Percentiles rank a stretch among this genome's conserved stretches.
These are phyloP conservation scores for Camptophora hylomeconis DNA, from an alignment of 2,329 filamentous ascomycete species.

Conservation along the genomic window DNA sequence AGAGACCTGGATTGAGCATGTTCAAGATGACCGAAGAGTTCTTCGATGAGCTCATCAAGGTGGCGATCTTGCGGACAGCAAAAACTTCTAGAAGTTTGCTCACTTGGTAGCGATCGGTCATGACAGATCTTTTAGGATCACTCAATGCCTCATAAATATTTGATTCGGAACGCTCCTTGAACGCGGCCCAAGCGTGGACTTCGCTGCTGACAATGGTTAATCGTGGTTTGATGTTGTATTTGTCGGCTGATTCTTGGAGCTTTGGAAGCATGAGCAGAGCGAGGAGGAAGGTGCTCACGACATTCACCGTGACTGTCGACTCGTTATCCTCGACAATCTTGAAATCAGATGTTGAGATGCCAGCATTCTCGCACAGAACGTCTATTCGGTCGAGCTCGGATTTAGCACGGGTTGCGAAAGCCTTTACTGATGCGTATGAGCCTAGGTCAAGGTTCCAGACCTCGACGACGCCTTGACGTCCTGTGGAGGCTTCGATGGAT, in stretches of 20 bases:
- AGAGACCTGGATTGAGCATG: slow-evolving; percentile 17
- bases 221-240: slow-evolving; percentile 9
- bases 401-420: slow-evolving; percentile 22
- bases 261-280: slow-evolving; percentile 16
- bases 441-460: slow-evolving; percentile 35
- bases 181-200: slow-evolving; percentile 14
- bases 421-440: slow-evolving; percentile 25
- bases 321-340: slow-evolving; percentile 11
- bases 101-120: slow-evolving; percentile 11
- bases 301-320: slow-evolving; percentile 19
- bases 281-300: slow-evolving; percentile 18
- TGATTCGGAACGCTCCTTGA: slow-evolving; percentile 10
- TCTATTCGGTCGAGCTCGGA: slow-evolving; percentile 22
- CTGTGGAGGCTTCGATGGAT: slow-evolving; percentile 21
- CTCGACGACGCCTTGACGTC: slow-evolving; percentile 21
- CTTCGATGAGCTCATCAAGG: slow-evolving; percentile 2
- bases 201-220: slow-evolving; percentile 17
- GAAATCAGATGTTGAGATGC: slow-evolving; percentile 14
- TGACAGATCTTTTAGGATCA: slow-evolving; percentile 1
- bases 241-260: slow-evolving; percentile 12
- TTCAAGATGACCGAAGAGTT: slow-evolving; percentile 18
- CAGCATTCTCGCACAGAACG: slow-evolving; percentile 27
- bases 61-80: slow-evolving; percentile 11
- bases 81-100: slow-evolving; percentile 16
- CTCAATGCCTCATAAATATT: slow-evolving; percentile 11